phyloP scores from a whole-genome alignment of 2,329 filamentous ascomycete species.

The Cryphonectria nitschkei region DNA sequence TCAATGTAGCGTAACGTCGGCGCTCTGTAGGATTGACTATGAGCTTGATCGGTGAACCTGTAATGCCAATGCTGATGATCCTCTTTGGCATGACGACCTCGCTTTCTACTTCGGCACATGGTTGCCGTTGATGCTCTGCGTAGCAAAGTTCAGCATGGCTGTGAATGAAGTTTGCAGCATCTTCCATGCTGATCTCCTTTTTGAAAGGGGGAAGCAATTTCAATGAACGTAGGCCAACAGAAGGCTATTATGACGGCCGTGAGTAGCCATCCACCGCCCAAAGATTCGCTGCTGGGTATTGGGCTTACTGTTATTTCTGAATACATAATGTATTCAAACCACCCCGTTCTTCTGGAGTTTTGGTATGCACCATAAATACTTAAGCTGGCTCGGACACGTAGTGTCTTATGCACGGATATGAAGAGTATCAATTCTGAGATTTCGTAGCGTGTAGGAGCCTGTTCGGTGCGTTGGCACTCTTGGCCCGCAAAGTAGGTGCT shows the following conservation, averaged over 20 bases:
- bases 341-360: rapidly evolving
- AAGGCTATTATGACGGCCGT: neutral
- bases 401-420: neutral
- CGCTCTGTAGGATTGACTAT: neutral
- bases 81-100: neutral
- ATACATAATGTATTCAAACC: neutral
- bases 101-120: neutral
- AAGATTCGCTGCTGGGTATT: neutral
- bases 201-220: neutral
- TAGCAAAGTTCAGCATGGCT: neutral
- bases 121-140: neutral
- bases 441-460: neutral
- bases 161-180: neutral
- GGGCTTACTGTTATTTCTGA: neutral
- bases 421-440: rapidly evolving
- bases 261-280: neutral
- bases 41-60: neutral
- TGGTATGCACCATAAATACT: no score
- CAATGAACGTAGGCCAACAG: neutral
- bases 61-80: neutral
- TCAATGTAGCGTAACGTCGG: slow-evolving; percentile 16
- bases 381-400: rapidly evolving
- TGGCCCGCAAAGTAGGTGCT: neutral
- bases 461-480: neutral
- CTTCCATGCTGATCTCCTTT: neutral